Evolutionary conservation across 768 basidiomycete species (phyloP), one percentile per base, ranked within the genome.

Genomic region (Leccinum sublutescens): DNA sequence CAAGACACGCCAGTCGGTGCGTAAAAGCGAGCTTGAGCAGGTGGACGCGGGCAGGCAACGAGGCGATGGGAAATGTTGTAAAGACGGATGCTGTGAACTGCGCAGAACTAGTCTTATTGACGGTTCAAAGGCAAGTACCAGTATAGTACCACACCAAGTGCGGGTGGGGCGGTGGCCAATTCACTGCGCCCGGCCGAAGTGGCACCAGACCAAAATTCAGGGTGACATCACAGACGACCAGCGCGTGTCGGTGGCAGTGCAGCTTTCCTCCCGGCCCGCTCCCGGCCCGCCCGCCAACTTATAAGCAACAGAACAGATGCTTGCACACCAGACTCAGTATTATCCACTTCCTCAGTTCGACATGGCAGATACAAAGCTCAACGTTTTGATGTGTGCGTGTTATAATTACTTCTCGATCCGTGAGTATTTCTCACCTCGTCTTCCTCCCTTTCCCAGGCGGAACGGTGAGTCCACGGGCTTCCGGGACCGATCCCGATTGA

Each of bases 311-410:
- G 43, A 19, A 10, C n/a, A 11, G 43, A 19, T 11, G 38, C 29
- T 12, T 21, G 7, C 15, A 19, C 40, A 15, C 19, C 36, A 45
- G 19, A 21, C 14, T 43, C 29, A 29, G 29, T 29, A 29, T 10
- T n/a, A 40, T 11, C 2, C 15, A 29, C 12, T 12, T 23, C 48
- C 11, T 49, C 14, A n/a, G 14, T 52, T 45, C 36, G 7, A 23
- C 57, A 85, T 85, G 82, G 69, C 78, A 51, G 75, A 78, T 38
- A 62, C 74, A 57, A 88, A 84, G 72, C 66, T 91, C 40, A 89
- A 89, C 67, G 81, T 87, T 21, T 75, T 92, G 57, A 92, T 92
- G 91, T 93, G 91, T 91, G 73, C 60, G 85, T 71, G 54, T 57
- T 7, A 12, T 51, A 4, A 15, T 31, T 45, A 5, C 31, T 27